A percentile compares a stretch with the other conserved stretches of the same genome.
Conservation (phyloP, 2,329 filamentous ascomycete genomes). For the Trichophyton benhamiae region DNA sequence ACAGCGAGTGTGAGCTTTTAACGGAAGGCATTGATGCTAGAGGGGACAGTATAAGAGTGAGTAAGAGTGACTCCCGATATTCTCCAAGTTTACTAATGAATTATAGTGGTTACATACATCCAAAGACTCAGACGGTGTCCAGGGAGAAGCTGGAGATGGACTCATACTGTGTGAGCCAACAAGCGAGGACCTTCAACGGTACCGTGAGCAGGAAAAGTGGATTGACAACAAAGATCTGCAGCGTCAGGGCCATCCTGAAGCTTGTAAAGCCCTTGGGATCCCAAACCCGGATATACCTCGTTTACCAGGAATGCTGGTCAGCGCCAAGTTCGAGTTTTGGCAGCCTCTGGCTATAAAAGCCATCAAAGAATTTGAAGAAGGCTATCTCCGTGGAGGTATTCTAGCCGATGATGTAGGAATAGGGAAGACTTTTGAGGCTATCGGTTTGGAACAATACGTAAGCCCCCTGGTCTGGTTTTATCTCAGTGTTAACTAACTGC, state of each 20-base stretch:
- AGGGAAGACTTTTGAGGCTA: conserved; percentile 97
- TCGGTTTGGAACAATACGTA: conserved; percentile 48
- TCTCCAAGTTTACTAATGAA: not conserved
- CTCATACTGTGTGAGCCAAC: not conserved
- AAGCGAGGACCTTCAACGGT: not conserved
- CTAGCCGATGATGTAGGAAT: conserved; percentile 94
- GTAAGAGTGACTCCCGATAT: not conserved
- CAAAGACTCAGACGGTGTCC: not conserved
- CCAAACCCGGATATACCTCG: not conserved
- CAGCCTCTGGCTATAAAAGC: conserved; percentile 1
- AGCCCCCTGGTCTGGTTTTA: not conserved
- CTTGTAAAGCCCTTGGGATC: not conserved
- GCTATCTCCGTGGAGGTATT: conserved; percentile 52
- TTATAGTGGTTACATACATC: not conserved
- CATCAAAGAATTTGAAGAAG: not conserved
- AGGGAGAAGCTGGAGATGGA: not conserved
- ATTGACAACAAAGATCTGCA: not conserved
- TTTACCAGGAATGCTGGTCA: not conserved
- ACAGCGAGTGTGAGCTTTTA: not conserved
- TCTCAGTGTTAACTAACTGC: not conserved
- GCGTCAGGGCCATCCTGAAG: not conserved
- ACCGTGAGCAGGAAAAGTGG: conserved; percentile 1
- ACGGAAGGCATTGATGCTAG: not conserved
- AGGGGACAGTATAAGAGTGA: not conserved
- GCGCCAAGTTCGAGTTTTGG: not conserved